Conservation (phyloP, 108 stramenopile species). For the Discostella stelligeroides region DNA sequence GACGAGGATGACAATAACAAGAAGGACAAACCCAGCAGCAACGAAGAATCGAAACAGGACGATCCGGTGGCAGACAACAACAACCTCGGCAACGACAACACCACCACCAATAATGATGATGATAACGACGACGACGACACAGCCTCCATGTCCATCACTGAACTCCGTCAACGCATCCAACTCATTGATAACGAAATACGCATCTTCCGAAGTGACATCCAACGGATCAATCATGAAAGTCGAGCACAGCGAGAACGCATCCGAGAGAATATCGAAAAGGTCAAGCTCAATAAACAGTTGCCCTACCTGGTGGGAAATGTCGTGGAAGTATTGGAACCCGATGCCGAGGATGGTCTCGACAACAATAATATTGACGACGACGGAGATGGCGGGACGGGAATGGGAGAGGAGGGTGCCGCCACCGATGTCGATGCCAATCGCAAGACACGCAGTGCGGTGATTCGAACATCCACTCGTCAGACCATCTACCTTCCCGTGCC, state of each 20-base stretch:
- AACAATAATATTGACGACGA: slow-evolving; percentile 61
- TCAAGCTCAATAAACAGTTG: slow-evolving; percentile 99
- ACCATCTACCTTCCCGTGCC: slow-evolving; percentile 98
- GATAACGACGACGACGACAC: slow-evolving; percentile 81
- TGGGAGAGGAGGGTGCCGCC: slow-evolving; percentile 67
- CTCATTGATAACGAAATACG: slow-evolving; percentile 97
- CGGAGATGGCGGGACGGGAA: too few species aligned
- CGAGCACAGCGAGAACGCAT: slow-evolving; percentile 91
- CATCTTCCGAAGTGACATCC: slow-evolving; percentile 95
- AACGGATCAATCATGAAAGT: slow-evolving; percentile 94
- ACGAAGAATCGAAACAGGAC: slow-evolving; percentile 47
- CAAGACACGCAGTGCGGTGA: slow-evolving; percentile 84
- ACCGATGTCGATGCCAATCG: slow-evolving; percentile 72
- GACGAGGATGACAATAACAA: slow-evolving; percentile 39
- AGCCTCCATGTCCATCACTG: slow-evolving; percentile 85
- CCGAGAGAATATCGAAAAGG: slow-evolving; percentile 98
- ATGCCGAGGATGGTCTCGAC: slow-evolving; percentile 91
- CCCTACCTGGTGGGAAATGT: slow-evolving; percentile 99
- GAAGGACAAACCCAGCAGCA: slow-evolving; percentile 23
- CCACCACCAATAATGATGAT: slow-evolving; percentile 11
- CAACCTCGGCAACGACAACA: slow-evolving; percentile 16
- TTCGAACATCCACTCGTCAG: slow-evolving; percentile 91
- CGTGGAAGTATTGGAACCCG: slow-evolving; percentile 91
- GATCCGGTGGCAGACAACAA: slow-evolving; percentile 30
- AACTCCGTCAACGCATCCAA: slow-evolving; percentile 95